Evolutionary conservation across 2,329 filamentous ascomycete species (phyloP), one percentile per base, ranked within the genome.

Genomic region (Fusarium tjaetaba): DNA sequence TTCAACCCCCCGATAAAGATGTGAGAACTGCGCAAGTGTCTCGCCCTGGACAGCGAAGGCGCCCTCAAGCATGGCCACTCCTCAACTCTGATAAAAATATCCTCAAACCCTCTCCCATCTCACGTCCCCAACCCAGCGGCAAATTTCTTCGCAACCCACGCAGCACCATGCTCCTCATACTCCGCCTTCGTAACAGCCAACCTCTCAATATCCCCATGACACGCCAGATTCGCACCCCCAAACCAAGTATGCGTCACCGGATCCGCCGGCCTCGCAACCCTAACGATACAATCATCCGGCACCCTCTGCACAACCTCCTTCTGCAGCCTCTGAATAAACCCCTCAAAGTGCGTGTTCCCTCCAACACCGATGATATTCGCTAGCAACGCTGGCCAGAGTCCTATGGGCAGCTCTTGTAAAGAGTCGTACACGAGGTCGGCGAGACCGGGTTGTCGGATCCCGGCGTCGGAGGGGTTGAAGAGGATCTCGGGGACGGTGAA

Each of bases 321-420:
- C 80, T 94, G 91, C 75, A 99, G 81, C 63, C 96, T 89, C 79
- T 94, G 90, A 72, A 95, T 88, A 73, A 99, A 96, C 0, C 95
- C 95, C 4, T 92, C 88, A 32, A 98, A 91, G 24, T 92, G 86
- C 1, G 93, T 88, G 79, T 94, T 97, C 7, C 96, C 96, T 4
- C 96, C 96, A 0, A 98, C 94, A 0, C 97, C 92, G 6, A 98
- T 84, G 8, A 98, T 89, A 75, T 98, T 99, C 42, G 94, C 92
- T 52, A 98, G 83, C 74, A 98, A 88, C 0, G 91, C 92, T 2
- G 95, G 93, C 89, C 94, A 95, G 13, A 98, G 84, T 0, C 93
- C 94, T n/a, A 93, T 87, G 0, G 96, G 96, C 15, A 98, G 82
- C 18, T 86, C 86, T 14, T 89, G 88, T 20, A 99, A 83, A 18